Percentiles rank a stretch among this genome's conserved stretches.
phyloP scores from a whole-genome alignment of 1,139 yeast genomes.

The Yamadazyma pseudoaaseri region DNA sequence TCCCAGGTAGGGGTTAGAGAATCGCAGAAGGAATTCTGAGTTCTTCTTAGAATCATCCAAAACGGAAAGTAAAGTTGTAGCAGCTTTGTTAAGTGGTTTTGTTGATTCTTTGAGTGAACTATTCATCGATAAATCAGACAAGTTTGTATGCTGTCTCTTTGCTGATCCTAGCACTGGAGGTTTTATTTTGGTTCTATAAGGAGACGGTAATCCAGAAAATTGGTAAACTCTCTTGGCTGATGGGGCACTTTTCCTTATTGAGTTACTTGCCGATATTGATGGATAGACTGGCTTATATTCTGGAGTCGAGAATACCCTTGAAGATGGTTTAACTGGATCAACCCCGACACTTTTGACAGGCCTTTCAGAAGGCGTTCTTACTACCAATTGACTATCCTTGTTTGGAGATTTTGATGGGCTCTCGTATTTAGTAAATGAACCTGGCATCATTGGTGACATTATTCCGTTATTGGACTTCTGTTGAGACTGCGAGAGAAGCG shows the following conservation, averaged over 20 bases:
- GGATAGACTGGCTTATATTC: conserved; percentile 42
- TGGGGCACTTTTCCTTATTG: conserved; percentile 20
- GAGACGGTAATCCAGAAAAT: conserved; percentile 64
- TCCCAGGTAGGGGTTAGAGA: conserved; percentile 50
- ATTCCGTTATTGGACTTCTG: conserved; percentile 9
- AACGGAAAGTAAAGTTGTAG: conserved; percentile 61
- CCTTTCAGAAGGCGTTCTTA: conserved; percentile 13
- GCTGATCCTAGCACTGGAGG: conserved; percentile 16
- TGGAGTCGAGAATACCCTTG: conserved; percentile 30
- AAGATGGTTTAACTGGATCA: conserved; percentile 6
- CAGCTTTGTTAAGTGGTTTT: conserved; percentile 57
- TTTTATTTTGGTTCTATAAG: conserved; percentile 54
- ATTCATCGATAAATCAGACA: not conserved
- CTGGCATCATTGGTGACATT: conserved; percentile 14
- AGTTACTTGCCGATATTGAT: conserved; percentile 13
- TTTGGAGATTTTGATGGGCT: conserved; percentile 6
- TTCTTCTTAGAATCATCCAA: conserved; percentile 41
- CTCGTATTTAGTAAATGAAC: conserved; percentile 13
- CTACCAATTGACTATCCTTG: conserved; percentile 1
- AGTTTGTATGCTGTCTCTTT: not conserved
- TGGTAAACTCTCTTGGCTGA: conserved; percentile 52
- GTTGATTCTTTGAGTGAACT: conserved; percentile 5
- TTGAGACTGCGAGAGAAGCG: conserved; percentile 40
- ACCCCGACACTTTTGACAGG: conserved; percentile 6
- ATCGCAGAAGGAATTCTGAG: conserved; percentile 23